These are phyloP conservation scores for Allium sativum DNA, from an alignment of 106 monocot species.

Conservation along the genomic window DNA sequence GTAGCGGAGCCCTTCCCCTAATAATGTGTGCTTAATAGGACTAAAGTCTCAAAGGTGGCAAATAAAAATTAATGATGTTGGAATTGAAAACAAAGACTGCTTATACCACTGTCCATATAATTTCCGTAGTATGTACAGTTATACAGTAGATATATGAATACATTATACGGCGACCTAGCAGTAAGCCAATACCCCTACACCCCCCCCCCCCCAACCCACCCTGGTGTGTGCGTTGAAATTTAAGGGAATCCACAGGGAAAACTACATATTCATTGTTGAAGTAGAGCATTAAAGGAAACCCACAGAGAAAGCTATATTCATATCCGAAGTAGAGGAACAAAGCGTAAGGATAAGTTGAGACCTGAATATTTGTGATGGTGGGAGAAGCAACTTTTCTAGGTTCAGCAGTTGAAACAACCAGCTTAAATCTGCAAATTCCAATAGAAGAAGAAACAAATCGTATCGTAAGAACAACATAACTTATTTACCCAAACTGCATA, in stretches of 20 bases:
- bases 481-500: not conserved
- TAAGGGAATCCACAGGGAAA: not conserved
- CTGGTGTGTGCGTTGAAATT: too few relatives aligned
- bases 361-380: slow-evolving; percentile 92
- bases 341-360: not conserved
- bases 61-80: too few relatives aligned
- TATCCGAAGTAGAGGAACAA: not conserved
- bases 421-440: slow-evolving; percentile 64
- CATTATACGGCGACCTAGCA: too few relatives aligned
- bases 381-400: slow-evolving; percentile 80
- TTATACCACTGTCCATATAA: too few relatives aligned
- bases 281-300: not conserved
- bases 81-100: too few relatives aligned
- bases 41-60: too few relatives aligned
- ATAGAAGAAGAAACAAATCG: slow-evolving; percentile 5
- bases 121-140: too few relatives aligned
- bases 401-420: slow-evolving; percentile 74
- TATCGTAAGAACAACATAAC: not conserved
- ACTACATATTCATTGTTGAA: not conserved
- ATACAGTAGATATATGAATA: too few relatives aligned
- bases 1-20: too few relatives aligned
- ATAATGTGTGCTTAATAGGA: too few relatives aligned
- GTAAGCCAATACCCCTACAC: too few relatives aligned
- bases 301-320: not conserved
- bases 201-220: too few relatives aligned